phyloP scores from a whole-genome alignment of 2,329 filamentous ascomycete species.

The Coniochaeta pulveracea region DNA sequence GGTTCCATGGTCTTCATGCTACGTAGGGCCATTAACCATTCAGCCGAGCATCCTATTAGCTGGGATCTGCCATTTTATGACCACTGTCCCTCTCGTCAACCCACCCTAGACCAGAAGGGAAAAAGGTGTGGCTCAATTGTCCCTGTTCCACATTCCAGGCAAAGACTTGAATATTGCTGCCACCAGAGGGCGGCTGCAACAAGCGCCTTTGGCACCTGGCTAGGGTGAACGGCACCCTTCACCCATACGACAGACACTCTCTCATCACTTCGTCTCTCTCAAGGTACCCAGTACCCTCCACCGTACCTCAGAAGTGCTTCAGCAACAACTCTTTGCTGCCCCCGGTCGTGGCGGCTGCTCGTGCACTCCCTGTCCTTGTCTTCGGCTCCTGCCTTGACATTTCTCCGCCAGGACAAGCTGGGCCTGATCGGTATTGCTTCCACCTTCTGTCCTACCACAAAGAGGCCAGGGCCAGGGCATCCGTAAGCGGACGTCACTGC shows the following conservation, averaged over 20 bases:
- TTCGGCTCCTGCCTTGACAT: constrained; percentile 33
- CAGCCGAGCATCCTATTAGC: constrained; percentile 32
- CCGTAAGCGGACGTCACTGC: constrained; percentile 26
- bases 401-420: constrained; percentile 28
- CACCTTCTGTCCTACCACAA: constrained; percentile 31
- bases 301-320: no score
- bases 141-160: no score
- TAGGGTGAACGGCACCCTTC: no score
- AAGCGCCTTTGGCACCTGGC: no score
- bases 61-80: constrained; percentile 24
- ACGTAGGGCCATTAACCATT: constrained; percentile 39
- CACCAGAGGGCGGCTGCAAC: no score
- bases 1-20: constrained; percentile 24
- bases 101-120: constrained; percentile 5
- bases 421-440: constrained; percentile 34
- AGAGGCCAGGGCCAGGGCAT: constrained; percentile 23
- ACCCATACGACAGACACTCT: neutral
- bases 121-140: constrained; percentile 26
- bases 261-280: no score
- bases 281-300: constrained; percentile 25
- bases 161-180: no score
- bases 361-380: constrained; percentile 27
- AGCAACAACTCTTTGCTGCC: constrained; percentile 10
- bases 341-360: constrained; percentile 19
- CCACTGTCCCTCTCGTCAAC: constrained; percentile 20